Evolutionary conservation across 345 rosid genomes (phyloP).

Genomic region (Brassica napus): Da-Ae NC_063446.1:15062001-15062500

Average conservation of each 20-base stretch:
- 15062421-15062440: slow-evolving; percentile 38
- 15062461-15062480: slow-evolving; percentile 91
- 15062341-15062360: slow-evolving; percentile 91
- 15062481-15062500: slow-evolving; percentile 72
- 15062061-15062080: slow-evolving; percentile 34
- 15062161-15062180: slow-evolving; percentile 40
- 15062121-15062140: slow-evolving; percentile 60
- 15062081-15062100: slow-evolving; percentile 36
- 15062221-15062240: slow-evolving; percentile 40
- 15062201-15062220: slow-evolving; percentile 76
- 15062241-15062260: slow-evolving; percentile 39
- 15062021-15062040: slow-evolving; percentile 46
- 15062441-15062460: slow-evolving; percentile 40
- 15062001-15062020: slow-evolving; percentile 48
- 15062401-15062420: slow-evolving; percentile 49
- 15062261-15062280: slow-evolving; percentile 47
- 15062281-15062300: slow-evolving; percentile 39
- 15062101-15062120: slow-evolving; percentile 73
- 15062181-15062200: slow-evolving; percentile 77
- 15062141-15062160: slow-evolving; percentile 22
- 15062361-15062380: slow-evolving; percentile 82
- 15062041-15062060: slow-evolving; percentile 46
- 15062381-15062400: slow-evolving; percentile 46
- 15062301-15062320: slow-evolving; percentile 32
- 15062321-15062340: slow-evolving; percentile 46